These are phyloP conservation scores for Podaxis sp. DNA, from an alignment of 768 basidiomycete species.

Conservation along the genomic window DNA sequence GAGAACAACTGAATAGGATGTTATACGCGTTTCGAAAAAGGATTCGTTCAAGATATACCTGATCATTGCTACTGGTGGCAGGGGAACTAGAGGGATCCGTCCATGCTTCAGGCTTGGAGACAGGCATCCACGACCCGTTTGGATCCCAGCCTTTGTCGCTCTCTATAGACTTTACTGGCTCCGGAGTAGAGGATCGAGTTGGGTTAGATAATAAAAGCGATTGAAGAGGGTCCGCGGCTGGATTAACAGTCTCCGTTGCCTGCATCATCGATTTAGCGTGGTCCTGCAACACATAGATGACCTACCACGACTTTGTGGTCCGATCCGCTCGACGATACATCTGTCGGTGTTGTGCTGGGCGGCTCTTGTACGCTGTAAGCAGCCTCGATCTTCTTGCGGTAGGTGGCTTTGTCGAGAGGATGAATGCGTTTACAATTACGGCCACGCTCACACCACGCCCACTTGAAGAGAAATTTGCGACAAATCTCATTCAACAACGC, in stretches of 20 bases:
- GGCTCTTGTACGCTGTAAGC: not conserved
- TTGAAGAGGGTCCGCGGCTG: not conserved
- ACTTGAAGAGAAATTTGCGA: slow-evolving; percentile 25
- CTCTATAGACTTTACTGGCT: not conserved
- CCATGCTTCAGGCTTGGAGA: slow-evolving; percentile 2
- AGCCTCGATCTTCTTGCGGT: slow-evolving; percentile 15
- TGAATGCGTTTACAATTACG: slow-evolving; percentile 29
- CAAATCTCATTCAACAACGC: slow-evolving; percentile 31
- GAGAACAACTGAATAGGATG: slow-evolving; percentile 1
- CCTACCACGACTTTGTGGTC: not conserved
- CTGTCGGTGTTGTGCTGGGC: not conserved
- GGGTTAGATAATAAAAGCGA: not conserved
- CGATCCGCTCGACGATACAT: no score
- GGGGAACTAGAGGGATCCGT: slow-evolving; percentile 7
- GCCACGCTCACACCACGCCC: slow-evolving; percentile 21
- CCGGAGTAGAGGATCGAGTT: not conserved
- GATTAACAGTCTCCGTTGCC: not conserved
- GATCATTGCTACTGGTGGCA: slow-evolving; percentile 1
- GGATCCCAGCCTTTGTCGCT: slow-evolving; percentile 1
- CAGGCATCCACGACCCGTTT: slow-evolving; percentile 1
- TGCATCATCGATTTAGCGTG: not conserved
- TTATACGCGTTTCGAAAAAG: not conserved
- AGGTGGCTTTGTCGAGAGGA: slow-evolving; percentile 23
- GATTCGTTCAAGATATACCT: not conserved
- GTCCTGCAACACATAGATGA: not conserved